Evolutionary conservation across 352 stramenopile species (phyloP), one percentile per base, ranked within the genome.

Genomic region (Phytopythium sindhum): DNA sequence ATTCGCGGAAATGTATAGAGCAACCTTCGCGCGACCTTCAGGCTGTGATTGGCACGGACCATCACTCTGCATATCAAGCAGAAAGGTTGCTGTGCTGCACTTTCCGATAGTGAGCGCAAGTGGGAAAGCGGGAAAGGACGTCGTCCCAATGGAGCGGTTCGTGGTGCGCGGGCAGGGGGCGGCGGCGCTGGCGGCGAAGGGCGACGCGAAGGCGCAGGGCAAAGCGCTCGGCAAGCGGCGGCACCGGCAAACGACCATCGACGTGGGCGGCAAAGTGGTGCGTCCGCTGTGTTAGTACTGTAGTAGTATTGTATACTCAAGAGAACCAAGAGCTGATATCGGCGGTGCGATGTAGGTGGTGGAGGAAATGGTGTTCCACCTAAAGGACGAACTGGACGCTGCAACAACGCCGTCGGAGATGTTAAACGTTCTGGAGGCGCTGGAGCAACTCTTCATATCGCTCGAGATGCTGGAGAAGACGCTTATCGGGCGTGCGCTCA

Each of bases 391-490:
- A 58, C 65, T 93, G 26, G 81, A 93, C 33, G 76, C 74, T 31
- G 80, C 77, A 26, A 79, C 71, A 42, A 87, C 73, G 1, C 65
- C 63, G 1, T 57, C 48, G 37, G 79, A 81, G 28, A 88, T 91
- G 75, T 41, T 78, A 24, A 68, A 57, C 21, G 60, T 86, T 1
- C 60, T 93, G 14, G 70, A 80, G 14, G 74, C 71, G 47, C 69
- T 93, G n/a, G 82, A 89, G 50, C 59, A 72, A 48, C 66, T 87
- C 23, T 93, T 90, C 64, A 72, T 93, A 35, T 93, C 85, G 52
- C 77, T 93, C 23, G 85, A 93, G 64, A 89, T 93, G 72, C 65
- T 93, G 47, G 85, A 93, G 68, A 88, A 93, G 69, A 93, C 82
- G 21, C 56, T 66, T 35, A 64, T 87, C 41, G 78, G 78, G 0